Evolutionary conservation across 495 filamentous ascomycete species (phyloP), one percentile per base, ranked within the genome.

Genomic region (Massariosphaeria phaeospora): DNA sequence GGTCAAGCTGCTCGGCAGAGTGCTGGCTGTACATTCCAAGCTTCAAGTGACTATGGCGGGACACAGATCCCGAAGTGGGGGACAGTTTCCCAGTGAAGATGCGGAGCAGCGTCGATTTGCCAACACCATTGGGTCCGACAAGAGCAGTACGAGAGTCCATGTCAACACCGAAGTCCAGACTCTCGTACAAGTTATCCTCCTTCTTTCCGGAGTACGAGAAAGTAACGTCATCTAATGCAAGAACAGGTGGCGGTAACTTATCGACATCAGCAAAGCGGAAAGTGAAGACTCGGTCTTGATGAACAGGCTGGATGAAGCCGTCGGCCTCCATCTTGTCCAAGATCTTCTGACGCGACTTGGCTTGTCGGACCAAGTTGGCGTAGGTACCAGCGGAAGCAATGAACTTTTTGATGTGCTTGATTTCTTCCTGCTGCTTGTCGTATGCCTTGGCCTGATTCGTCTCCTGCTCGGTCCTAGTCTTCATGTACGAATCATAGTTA

Each of bases 301-400:
- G 71, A 51, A 98, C 88, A 25, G 87, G 85, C 75, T 98, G 85
- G 66, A 98, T 96, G 71, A 97, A 90, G 59, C 93, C 93, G 63
- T 98, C 93, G 50, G 93, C 94, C 77, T 97, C 93, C 93, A 98
- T 98, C 80, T 98, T 98, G 80, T 98, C 93, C 52, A 98, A 81
- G 71, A 98, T 97, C 88, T 98, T 98, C 73, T 98, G 93, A 42
- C 93, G 84, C 26, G 93, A 97, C 78, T 98, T 98, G 71, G 93
- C 93, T 76, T 98, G 93, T 67, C 89, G 78, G 65, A 99, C 93
- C 73, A 99, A 81, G 77, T 99, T 99, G 79, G 93, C 93, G 69
- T 99, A 99, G 55, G 93, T 99, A 90, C 93, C 93, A 47, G 94
- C 93, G 43, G 91, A 96, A 61, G 93, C 93, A 69, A 99, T 99